Percentiles rank a stretch among this genome's conserved stretches.
Evolutionary conservation across 345 rosid species (phyloP).

Genomic region (Linum usitatissimum): DNA sequence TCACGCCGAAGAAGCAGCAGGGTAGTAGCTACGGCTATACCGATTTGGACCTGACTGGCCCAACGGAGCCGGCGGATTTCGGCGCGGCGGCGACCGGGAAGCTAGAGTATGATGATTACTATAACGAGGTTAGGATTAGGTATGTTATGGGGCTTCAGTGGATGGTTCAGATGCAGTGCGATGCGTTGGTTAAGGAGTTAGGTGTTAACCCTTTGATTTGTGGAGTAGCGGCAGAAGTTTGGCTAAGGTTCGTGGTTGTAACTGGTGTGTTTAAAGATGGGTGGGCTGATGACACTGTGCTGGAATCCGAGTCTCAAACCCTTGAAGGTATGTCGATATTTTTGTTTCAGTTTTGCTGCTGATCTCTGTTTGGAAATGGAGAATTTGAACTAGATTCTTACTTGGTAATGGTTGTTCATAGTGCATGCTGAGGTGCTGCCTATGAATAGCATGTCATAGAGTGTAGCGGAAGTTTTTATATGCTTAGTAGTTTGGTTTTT

Average conservation of each 20-base stretch:
- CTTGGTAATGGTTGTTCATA: background rate
- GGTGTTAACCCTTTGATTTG: slow-evolving; percentile 49
- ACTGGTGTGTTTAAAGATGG: slow-evolving; percentile 39
- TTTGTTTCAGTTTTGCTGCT: background rate
- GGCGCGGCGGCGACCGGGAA: slow-evolving; percentile 15
- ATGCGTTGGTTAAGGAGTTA: slow-evolving; percentile 50
- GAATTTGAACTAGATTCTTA: background rate
- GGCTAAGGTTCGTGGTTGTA: slow-evolving; percentile 40
- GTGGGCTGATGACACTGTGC: slow-evolving; percentile 52
- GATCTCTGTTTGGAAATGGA: background rate
- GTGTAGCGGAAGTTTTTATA: too few relatives aligned
- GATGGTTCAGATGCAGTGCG: slow-evolving; percentile 66
- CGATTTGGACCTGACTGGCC: slow-evolving; percentile 23
- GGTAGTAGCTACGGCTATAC: too few relatives aligned
- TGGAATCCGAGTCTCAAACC: slow-evolving; percentile 40
- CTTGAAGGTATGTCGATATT: slow-evolving; percentile 14
- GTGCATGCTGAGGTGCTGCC: background rate
- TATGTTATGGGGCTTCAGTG: slow-evolving; percentile 56
- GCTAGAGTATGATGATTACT: slow-evolving; percentile 44
- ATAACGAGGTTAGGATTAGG: slow-evolving; percentile 52
- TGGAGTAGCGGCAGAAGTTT: slow-evolving; percentile 46
- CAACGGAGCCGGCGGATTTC: slow-evolving; percentile 42
- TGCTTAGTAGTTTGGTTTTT: too few relatives aligned
- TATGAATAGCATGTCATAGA: too few relatives aligned
- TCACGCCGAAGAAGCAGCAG: too few relatives aligned